Conservation (phyloP, 257 asterid species). For the Rehmannia glutinosa region DNA sequence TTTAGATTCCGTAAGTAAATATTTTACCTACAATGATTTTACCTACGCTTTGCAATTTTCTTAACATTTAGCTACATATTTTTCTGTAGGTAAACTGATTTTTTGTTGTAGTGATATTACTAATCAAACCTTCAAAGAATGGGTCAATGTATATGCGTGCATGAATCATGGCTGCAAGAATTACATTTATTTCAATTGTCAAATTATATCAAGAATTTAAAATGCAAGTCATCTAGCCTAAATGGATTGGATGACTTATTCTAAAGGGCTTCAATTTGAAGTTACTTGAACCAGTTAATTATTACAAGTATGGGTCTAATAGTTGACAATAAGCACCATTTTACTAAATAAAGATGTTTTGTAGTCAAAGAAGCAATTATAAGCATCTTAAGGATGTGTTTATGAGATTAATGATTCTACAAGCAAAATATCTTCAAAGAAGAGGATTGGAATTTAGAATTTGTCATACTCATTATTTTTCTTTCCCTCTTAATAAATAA, state of each 20-base stretch:
- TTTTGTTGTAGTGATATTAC: no score
- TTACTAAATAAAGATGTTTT: no score
- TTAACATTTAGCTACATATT: no score
- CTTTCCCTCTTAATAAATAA: no score
- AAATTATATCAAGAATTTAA: slow-evolving; percentile 6
- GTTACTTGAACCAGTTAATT: slow-evolving; percentile 19
- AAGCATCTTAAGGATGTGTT: slow-evolving; percentile 2
- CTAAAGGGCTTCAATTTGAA: slow-evolving; percentile 18
- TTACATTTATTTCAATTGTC: not conserved
- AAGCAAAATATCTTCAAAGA: not conserved
- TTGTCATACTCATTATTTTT: not conserved
- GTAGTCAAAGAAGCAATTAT: no score
- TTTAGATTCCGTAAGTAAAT: no score
- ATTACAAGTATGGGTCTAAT: slow-evolving; percentile 1
- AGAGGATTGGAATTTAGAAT: not conserved
- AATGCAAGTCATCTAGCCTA: not conserved
- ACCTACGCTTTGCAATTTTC: no score
- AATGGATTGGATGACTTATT: slow-evolving; percentile 20
- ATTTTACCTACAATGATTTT: no score
- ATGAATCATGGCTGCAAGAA: slow-evolving; percentile 18
- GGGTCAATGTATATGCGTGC: slow-evolving; percentile 19
- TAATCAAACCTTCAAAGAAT: not conserved
- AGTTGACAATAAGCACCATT: slow-evolving; percentile 29
- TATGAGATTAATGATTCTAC: slow-evolving; percentile 1
- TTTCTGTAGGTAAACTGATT: no score